Evolutionary conservation across 2,329 filamentous ascomycete genomes (phyloP).

Genomic region (Cladophialophora exuberans): DNA sequence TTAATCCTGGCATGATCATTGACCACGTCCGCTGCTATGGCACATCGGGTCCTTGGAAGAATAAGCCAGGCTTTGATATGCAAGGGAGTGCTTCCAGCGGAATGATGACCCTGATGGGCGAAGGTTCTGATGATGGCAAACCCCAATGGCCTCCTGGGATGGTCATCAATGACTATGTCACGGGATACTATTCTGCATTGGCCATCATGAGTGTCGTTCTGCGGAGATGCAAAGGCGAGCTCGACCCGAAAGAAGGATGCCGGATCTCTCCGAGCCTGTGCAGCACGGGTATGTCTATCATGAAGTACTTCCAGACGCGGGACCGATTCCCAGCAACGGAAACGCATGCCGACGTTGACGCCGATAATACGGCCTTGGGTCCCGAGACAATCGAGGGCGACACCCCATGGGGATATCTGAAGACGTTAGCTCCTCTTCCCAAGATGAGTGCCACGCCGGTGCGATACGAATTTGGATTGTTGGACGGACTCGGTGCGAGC

Average conservation of each 20-base stretch:
- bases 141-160: slow-evolving; percentile 1
- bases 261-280: not conserved
- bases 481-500: no score
- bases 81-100: slow-evolving; percentile 2
- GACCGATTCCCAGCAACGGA: not conserved
- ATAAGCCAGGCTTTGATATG: slow-evolving; percentile 8
- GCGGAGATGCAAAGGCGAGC: not conserved
- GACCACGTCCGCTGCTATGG: slow-evolving; percentile 1
- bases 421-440: not conserved
- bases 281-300: not conserved
- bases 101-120: not conserved
- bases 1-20: slow-evolving; percentile 4
- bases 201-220: not conserved
- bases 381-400: not conserved
- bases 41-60: slow-evolving; percentile 1
- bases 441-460: no score
- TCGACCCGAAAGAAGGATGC: not conserved
- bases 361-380: not conserved
- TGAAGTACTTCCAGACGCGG: not conserved
- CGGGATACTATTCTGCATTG: not conserved
- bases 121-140: not conserved
- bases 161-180: slow-evolving; percentile 4
- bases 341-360: not conserved
- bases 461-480: no score
- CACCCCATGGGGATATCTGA: not conserved